Conservation (phyloP, 1,139 yeast genomes). For the Hanseniaspora gamundiae region DNA sequence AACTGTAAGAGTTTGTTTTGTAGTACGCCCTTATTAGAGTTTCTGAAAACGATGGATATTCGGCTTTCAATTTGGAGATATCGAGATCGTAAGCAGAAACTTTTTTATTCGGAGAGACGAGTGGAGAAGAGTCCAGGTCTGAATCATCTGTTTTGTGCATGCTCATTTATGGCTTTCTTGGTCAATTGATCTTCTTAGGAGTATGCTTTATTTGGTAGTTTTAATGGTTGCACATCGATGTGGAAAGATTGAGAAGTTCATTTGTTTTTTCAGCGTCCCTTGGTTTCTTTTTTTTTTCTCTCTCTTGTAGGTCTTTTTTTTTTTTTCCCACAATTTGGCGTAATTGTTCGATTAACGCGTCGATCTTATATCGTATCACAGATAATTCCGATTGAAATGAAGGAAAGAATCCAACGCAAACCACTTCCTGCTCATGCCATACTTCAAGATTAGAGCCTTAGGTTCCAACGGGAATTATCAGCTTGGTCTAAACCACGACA, state of each 20-base stretch:
- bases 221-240: too few species aligned
- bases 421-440: too few species aligned
- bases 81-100: conserved; percentile 9
- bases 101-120: neutral
- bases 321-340: too few species aligned
- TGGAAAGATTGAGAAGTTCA: neutral
- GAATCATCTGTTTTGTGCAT: neutral
- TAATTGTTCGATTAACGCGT: too few species aligned
- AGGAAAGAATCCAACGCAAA: too few species aligned
- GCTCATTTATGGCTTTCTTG: too few species aligned
- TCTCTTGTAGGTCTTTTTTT: too few species aligned
- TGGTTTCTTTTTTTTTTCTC: neutral
- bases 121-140: neutral
- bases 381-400: too few species aligned
- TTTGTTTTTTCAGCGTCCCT: neutral
- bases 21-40: conserved; percentile 49
- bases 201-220: too few species aligned
- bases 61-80: conserved; percentile 12
- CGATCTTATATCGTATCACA: too few species aligned
- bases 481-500: conserved; percentile 49
- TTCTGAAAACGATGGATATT: conserved; percentile 37
- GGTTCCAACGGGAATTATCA: conserved; percentile 83
- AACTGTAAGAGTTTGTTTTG: conserved; percentile 45
- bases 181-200: too few species aligned
- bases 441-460: conserved; percentile 28